phyloP scores from a whole-genome alignment of 306 rosid species.

The Malus fusca region DNA sequence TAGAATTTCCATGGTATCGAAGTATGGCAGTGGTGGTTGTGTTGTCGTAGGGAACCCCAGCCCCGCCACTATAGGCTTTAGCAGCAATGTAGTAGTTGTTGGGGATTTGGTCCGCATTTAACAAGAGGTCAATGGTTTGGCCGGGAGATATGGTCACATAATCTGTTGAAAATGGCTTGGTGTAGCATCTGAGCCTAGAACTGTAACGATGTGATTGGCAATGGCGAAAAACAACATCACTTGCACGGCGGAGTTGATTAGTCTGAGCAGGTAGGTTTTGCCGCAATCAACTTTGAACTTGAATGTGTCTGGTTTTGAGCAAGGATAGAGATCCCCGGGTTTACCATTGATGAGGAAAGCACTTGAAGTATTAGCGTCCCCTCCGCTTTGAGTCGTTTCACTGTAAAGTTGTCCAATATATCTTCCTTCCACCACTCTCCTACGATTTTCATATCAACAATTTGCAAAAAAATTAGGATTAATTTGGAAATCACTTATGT shows the following conservation, averaged over 20 bases:
- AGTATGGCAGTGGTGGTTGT: conserved; percentile 25
- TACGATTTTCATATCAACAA: background rate
- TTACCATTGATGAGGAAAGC: conserved; percentile 24
- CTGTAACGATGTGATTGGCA: conserved; percentile 18
- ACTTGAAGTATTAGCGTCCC: conserved; percentile 1
- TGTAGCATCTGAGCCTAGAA: conserved; percentile 29
- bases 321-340: conserved; percentile 25
- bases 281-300: conserved; percentile 10
- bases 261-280: conserved; percentile 22
- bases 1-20: background rate
- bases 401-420: conserved; percentile 2
- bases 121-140: conserved; percentile 22
- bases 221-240: conserved; percentile 8
- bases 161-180: conserved; percentile 17
- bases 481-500: no score
- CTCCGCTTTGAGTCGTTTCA: background rate
- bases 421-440: conserved; percentile 31
- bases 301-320: conserved; percentile 14
- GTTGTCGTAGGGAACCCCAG: background rate
- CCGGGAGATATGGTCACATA: conserved; percentile 16
- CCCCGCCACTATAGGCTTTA: background rate
- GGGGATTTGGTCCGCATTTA: conserved; percentile 7
- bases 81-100: conserved; percentile 23
- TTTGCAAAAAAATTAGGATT: no score
- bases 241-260: conserved; percentile 12